A percentile compares a stretch with the other conserved stretches of the same genome.
These are phyloP conservation scores for Solanum bukasovii DNA, from an alignment of 257 asterid species.

Conservation along the genomic window DNA sequence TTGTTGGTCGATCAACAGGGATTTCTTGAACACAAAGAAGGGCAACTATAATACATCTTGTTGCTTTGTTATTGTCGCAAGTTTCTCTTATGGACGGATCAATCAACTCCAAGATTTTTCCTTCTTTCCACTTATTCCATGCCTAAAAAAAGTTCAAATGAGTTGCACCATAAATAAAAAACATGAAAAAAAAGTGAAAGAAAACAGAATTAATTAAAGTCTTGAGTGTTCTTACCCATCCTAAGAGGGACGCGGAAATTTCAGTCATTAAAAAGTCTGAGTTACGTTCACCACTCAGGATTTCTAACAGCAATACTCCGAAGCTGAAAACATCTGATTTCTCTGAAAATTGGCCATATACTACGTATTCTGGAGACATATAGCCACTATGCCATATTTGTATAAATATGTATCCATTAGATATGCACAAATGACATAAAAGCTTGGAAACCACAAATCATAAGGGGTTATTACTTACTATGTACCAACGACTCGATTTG, in stretches of 20 bases:
- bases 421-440: neutral
- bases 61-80: neutral
- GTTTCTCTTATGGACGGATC: slow-evolving; percentile 3
- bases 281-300: slow-evolving; percentile 13
- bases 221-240: slow-evolving; percentile 8
- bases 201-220: neutral
- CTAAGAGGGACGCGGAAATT: slow-evolving; percentile 6
- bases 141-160: slow-evolving; percentile 5
- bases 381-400: slow-evolving; percentile 5
- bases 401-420: neutral
- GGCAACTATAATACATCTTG: slow-evolving; percentile 7
- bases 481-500: slow-evolving; percentile 5
- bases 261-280: slow-evolving; percentile 1
- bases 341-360: slow-evolving; percentile 8
- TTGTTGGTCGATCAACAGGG: slow-evolving; percentile 18
- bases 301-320: slow-evolving; percentile 17
- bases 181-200: neutral
- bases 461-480: slow-evolving; percentile 6
- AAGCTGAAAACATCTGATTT: slow-evolving; percentile 22
- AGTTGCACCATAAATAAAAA: neutral
- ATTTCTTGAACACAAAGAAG: slow-evolving; percentile 24
- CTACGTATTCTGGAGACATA: slow-evolving; percentile 21
- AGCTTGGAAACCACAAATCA: neutral
- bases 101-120: neutral
- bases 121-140: slow-evolving; percentile 21